Evolutionary conservation across 495 filamentous ascomycete genomes (phyloP), one percentile per base, ranked within the genome.

Genomic region (Penicillium canescens): DNA sequence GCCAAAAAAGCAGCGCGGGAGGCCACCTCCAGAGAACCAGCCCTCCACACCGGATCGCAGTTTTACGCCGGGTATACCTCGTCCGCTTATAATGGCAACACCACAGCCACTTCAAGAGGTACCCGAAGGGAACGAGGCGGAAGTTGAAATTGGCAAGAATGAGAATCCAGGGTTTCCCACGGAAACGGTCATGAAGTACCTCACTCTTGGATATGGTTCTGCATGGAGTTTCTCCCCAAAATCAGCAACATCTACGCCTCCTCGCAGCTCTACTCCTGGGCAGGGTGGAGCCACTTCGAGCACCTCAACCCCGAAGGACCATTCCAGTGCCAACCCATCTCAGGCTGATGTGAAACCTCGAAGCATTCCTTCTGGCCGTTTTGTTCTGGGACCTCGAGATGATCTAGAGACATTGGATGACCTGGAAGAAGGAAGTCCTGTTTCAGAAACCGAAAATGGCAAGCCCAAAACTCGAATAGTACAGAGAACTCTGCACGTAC

Each of bases 171-270:
- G 56, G 1, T 69, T 71, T 52, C 67, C 65, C 31, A 72, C 78
- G 6, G 78, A 79, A 14, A 75, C 69, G 2, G 59, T 82, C 38
- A 81, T 84, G 71, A 85, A 82, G 55, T 84, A 83, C 54, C 63
- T 85, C 37, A 84, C 81, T 16, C 64, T 87, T 8, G 84, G 84
- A 18, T 87, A 87, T 66, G 80, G 82, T 9, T 82, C 82, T 6
- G 67, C 73, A 5, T 86, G 83, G 83, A 74, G 78, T 31, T 63
- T 73, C 26, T 69, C 74, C n/a, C 59, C 66, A 43, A 62, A 50
- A 13, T 44, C 59, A 13, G 42, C 57, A n/a, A 41, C 57, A 24
- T 56, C 69, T 31, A 57, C 60, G 34, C 51, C 66, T 14, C 56
- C 61, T 45, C 55, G 60, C 52, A 24, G 28, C 23, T 42, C 55